Base-by-base conservation (phyloP, 257 asterid species). In the Misopates orontium region DNA sequence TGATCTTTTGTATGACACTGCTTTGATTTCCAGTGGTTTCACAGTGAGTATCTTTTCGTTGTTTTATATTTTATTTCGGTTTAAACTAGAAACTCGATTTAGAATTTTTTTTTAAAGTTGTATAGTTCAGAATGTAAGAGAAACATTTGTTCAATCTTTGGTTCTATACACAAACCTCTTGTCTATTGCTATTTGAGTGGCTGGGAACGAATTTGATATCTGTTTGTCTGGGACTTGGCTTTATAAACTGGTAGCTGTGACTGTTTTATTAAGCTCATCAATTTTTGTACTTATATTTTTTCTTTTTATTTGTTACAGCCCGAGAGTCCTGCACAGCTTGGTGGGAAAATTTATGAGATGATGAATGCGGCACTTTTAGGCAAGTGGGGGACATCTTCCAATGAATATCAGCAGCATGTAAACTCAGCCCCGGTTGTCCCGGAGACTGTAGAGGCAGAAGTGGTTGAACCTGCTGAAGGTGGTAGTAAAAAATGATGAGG, bases 271-370 rank as follows among this genome's bases (percentile, higher is more conserved):
- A 13, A 31, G n/a, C 21, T 16, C n/a, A 31, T 65, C n/a, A 4
- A n/a, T 19, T 14, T 14, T 5, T 40, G 62, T 6, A 52, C 11
- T 10, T 28, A 10, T 5, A 24, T n/a, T n/a, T 60, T 1, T 31
- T 10, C 9, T 39, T 28, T 60, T 55, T 14, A n/a, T 36, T 40
- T 11, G 61, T 9, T 70, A 70, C 89, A 94, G 99, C 97, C 99
- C 1, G 99, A 94, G 75, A 88, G 85, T 68, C 97, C 99, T 17
- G 90, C 99, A 23, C 93, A 85, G 71, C 89, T 94, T 1, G 99
- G 99, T 56, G 97, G 96, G 52, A 90, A 88, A 81, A 90, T 94
- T 8, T 94, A 94, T 39, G 96, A 85, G 78, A 94, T 94, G 99
- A 94, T 94, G 99, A 86, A 77, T 77, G 31, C 77, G 85, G 99